Evolutionary conservation across 768 basidiomycete species (phyloP).

Genomic region (Mycena galopus): DNA sequence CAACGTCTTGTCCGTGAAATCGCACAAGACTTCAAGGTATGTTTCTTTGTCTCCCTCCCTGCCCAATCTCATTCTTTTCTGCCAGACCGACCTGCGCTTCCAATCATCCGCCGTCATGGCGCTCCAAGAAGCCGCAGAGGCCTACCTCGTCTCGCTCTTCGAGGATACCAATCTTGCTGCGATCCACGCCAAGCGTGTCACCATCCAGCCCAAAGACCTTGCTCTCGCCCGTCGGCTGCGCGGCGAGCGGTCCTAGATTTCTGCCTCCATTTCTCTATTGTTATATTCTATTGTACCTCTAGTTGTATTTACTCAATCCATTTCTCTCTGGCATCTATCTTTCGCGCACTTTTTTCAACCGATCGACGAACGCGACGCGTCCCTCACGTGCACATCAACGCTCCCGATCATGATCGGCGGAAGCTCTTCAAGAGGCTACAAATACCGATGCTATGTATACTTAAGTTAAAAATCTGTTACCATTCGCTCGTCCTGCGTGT

Average conservation of each 20-base stretch:
- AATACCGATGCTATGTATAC: too few relatives aligned
- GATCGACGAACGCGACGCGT: conserved; percentile 3
- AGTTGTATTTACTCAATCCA: conserved; percentile 36
- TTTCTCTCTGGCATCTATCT: not conserved
- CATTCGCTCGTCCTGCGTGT: not conserved
- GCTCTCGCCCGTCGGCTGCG: conserved; percentile 84
- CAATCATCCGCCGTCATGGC: conserved; percentile 95
- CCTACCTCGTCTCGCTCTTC: conserved; percentile 83
- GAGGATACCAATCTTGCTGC: conserved; percentile 89
- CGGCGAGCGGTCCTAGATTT: conserved; percentile 77
- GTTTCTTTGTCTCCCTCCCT: conserved; percentile 6
- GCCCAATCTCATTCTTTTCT: conserved; percentile 37
- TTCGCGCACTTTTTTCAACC: not conserved
- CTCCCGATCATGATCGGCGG: not conserved
- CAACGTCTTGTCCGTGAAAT: conserved; percentile 96
- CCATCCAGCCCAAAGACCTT: conserved; percentile 89
- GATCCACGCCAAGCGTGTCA: conserved; percentile 89
- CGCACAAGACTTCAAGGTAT: conserved; percentile 93
- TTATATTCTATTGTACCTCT: conserved; percentile 40
- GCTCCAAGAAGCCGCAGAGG: conserved; percentile 91
- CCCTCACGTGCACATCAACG: not conserved
- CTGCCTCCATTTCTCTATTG: conserved; percentile 24
- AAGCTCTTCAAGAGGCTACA: not conserved
- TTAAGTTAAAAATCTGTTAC: not conserved
- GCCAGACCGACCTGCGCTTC: conserved; percentile 90